Percentiles rank a stretch among this genome's conserved stretches.
Evolutionary conservation across 768 basidiomycete species (phyloP).

Genomic region (Leccinum subgranulosum): DNA sequence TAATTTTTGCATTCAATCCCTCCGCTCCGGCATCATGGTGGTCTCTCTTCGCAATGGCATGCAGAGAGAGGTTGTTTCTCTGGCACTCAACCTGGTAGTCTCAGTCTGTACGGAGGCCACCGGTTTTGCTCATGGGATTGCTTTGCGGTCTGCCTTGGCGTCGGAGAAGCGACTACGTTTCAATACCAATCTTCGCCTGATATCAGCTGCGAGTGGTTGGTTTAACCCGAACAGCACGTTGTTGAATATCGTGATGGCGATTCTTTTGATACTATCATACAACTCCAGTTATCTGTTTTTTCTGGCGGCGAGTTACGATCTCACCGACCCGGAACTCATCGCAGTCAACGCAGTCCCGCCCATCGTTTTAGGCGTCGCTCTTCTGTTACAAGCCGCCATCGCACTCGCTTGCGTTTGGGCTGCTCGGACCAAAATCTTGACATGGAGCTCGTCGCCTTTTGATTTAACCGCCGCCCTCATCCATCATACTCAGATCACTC

Average conservation of each 20-base stretch:
- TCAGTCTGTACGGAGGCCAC: constrained; percentile 28
- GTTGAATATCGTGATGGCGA: constrained; percentile 21
- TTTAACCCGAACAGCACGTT: constrained; percentile 23
- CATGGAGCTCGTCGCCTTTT: constrained; percentile 34
- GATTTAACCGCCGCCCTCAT: constrained; percentile 31
- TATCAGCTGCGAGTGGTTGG: constrained; percentile 19
- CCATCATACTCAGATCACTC: constrained; percentile 23
- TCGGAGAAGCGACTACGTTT: constrained; percentile 23
- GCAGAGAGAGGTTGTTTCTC: constrained; percentile 17
- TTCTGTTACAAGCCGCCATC: constrained; percentile 25
- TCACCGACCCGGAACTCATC: too few species aligned
- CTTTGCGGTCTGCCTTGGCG: constrained; percentile 26
- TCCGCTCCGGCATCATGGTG: constrained; percentile 22
- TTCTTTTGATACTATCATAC: constrained; percentile 30
- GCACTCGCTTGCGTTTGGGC: constrained; percentile 21
- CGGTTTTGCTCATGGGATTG: constrained; percentile 26
- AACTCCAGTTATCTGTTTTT: constrained; percentile 25
- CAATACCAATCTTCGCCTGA: constrained; percentile 30
- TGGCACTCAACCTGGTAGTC: constrained; percentile 27
- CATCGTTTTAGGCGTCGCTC: constrained; percentile 23
- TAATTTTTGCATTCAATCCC: constrained; percentile 21
- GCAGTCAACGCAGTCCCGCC: constrained; percentile 23
- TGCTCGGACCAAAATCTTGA: constrained; percentile 21
- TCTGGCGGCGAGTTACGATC: too few species aligned
- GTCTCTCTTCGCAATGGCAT: constrained; percentile 8